A percentile compares a stretch with the other conserved stretches of the same genome.
phyloP scores from a whole-genome alignment of 768 basidiomycete genomes.

The Punctularia strigosozonata region DNA sequence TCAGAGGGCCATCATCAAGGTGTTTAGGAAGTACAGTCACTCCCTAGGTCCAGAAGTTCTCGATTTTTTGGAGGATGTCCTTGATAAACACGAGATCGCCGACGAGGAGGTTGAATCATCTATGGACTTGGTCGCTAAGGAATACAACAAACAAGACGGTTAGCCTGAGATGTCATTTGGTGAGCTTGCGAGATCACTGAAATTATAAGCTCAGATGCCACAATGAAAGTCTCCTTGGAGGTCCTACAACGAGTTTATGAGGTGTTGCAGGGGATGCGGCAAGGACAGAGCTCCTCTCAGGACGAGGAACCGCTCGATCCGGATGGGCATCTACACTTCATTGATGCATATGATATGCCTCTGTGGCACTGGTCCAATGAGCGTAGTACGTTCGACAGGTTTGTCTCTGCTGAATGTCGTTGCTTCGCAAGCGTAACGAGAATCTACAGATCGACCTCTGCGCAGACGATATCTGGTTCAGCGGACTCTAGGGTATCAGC shows the following conservation, averaged over 20 bases:
- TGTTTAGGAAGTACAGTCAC: conserved; percentile 82
- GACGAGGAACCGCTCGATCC: conserved; percentile 65
- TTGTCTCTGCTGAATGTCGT: conserved; percentile 10
- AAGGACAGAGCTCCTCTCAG: conserved; percentile 27
- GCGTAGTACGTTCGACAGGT: conserved; percentile 84
- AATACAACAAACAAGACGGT: conserved; percentile 89
- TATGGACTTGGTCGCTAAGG: conserved; percentile 70
- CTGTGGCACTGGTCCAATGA: conserved; percentile 85
- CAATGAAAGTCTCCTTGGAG: conserved; percentile 68
- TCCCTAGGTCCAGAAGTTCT: conserved; percentile 74
- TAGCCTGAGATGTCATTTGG: conserved; percentile 6
- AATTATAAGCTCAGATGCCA: conserved; percentile 43
- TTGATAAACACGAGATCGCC: conserved; percentile 58
- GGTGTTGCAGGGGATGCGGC: conserved; percentile 56
- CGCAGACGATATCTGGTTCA: conserved; percentile 67
- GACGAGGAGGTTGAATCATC: conserved; percentile 63
- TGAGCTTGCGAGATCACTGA: too few species aligned
- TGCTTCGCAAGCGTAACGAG: conserved; percentile 4
- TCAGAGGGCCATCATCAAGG: conserved; percentile 34
- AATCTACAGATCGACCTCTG: conserved; percentile 31
- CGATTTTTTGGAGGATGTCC: conserved; percentile 56
- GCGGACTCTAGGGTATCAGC: conserved; percentile 73
- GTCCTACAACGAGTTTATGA: conserved; percentile 67
- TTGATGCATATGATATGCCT: conserved; percentile 95
- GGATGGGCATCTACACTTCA: conserved; percentile 68